Percentiles rank a stretch among this genome's conserved stretches.
These are phyloP conservation scores for Aspergillus hancockii DNA, from an alignment of 495 filamentous ascomycete species.

Conservation along the genomic window DNA sequence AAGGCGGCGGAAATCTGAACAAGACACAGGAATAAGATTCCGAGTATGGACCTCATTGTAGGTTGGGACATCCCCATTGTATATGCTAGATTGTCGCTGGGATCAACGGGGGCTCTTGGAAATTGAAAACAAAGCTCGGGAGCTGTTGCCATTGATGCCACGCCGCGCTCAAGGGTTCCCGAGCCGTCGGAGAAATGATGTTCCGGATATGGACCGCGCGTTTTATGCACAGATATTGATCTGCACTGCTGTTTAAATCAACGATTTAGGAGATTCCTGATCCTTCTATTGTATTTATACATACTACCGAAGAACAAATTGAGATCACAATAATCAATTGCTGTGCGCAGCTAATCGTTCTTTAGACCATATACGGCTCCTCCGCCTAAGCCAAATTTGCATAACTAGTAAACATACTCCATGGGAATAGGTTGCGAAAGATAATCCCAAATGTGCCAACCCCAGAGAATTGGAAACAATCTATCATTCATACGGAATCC, in stretches of 20 bases:
- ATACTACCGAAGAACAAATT: not conserved
- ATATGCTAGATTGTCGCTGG: slow-evolving; percentile 21
- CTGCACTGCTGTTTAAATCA: not conserved
- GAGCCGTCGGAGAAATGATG: slow-evolving; percentile 7
- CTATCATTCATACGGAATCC: slow-evolving; percentile 1
- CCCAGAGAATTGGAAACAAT: not conserved
- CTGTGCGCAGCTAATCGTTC: not conserved
- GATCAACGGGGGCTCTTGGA: slow-evolving; percentile 29
- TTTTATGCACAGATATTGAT: not conserved
- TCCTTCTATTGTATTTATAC: not conserved
- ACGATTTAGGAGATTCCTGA: not conserved
- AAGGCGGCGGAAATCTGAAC: slow-evolving; percentile 70
- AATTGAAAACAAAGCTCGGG: slow-evolving; percentile 20
- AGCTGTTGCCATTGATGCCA: slow-evolving; percentile 29
- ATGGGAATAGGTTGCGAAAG: not conserved
- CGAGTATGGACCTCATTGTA: slow-evolving; percentile 38
- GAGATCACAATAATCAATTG: not conserved
- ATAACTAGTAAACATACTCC: slow-evolving; percentile 2
- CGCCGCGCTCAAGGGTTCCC: slow-evolving; percentile 23
- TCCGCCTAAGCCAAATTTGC: not conserved
- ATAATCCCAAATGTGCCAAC: not conserved
- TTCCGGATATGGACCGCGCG: slow-evolving; percentile 11
- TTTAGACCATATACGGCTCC: not conserved
- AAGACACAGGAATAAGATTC: slow-evolving; percentile 40
- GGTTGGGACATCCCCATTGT: slow-evolving; percentile 36